phyloP scores from a whole-genome alignment of 1,284 basidiomycete species.

The Rhodofomes roseus region DNA sequence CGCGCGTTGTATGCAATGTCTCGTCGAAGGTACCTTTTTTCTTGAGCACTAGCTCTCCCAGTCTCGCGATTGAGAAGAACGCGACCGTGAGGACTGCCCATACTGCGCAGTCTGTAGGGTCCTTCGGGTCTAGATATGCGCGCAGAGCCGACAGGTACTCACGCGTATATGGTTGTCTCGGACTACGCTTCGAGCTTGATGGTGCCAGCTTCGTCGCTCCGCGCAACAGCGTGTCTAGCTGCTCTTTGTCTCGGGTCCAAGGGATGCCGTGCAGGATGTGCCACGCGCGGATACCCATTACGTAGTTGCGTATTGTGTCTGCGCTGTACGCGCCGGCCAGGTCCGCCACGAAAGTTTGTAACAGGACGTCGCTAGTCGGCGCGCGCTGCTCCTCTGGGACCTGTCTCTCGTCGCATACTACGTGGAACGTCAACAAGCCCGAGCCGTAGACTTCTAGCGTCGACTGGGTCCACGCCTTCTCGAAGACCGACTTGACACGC shows the following conservation, averaged over 20 bases:
- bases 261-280: conserved; percentile 30
- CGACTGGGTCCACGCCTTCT: not conserved
- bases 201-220: conserved; percentile 21
- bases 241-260: not conserved
- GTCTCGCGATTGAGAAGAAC: too few relatives aligned
- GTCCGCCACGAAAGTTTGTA: conserved; percentile 15
- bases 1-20: too few relatives aligned
- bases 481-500: too few relatives aligned
- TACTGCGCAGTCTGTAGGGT: too few relatives aligned
- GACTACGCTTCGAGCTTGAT: conserved; percentile 16
- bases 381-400: conserved; percentile 5
- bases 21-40: too few relatives aligned
- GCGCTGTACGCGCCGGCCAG: conserved; percentile 18
- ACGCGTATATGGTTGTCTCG: conserved; percentile 21
- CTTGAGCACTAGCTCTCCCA: too few relatives aligned
- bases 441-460: not conserved
- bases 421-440: conserved; percentile 6
- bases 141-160: not conserved
- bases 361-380: not conserved
- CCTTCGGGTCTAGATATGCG: too few relatives aligned
- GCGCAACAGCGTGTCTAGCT: conserved; percentile 11
- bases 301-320: conserved; percentile 26
- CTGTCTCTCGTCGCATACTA: conserved; percentile 4
- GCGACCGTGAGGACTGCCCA: too few relatives aligned
- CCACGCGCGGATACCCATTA: conserved; percentile 16